Evolutionary conservation across 768 basidiomycete species (phyloP), one percentile per base, ranked within the genome.

Genomic region (Kwoniella mangroviensis): DNA sequence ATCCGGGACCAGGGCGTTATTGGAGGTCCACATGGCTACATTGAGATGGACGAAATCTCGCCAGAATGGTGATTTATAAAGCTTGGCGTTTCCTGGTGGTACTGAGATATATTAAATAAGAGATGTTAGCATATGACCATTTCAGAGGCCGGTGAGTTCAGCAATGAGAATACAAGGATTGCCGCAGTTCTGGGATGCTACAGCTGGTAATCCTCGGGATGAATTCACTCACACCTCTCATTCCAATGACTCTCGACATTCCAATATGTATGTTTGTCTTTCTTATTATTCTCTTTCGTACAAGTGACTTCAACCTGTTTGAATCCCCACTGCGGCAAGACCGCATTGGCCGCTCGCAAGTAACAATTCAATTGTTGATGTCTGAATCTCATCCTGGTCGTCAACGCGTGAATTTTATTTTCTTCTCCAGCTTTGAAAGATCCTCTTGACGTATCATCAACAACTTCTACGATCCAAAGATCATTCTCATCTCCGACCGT

Each of bases 1-100:
- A 78, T 99, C 94, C 1, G 97, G 97, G 51, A 98, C 83, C 65
- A 99, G 90, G 0, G 97, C 96, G 80, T 99, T 99, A 85, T 99
- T 99, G 4, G 97, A 98, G 0, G 96, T 97, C 93, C 95, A 94
- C 97, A 99, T 99, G 9, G 95, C 97, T 26, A 99, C 93, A 79
- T 99, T 99, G 67, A 99, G 88, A 82, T 99, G 96, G 90, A 93
- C 95, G 84, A 99, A 99, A 84, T 99, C 96, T 62, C 92, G 90
- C 56, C 96, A 84, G 87, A 99, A 99, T 0, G 96, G 91, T 1
- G 96, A 96, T 49, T 85, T 87, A 85, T 96, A 97, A 67, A 90
- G 88, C 78, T 92, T 94, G 69, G 87, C 87, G 51, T 96, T 86
- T 2, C 92, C 96, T 3, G 88, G 76, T 12, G 94, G 93, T 11